Conservation (phyloP, 345 rosid species). For the Raphanus raphanistrum region DNA sequence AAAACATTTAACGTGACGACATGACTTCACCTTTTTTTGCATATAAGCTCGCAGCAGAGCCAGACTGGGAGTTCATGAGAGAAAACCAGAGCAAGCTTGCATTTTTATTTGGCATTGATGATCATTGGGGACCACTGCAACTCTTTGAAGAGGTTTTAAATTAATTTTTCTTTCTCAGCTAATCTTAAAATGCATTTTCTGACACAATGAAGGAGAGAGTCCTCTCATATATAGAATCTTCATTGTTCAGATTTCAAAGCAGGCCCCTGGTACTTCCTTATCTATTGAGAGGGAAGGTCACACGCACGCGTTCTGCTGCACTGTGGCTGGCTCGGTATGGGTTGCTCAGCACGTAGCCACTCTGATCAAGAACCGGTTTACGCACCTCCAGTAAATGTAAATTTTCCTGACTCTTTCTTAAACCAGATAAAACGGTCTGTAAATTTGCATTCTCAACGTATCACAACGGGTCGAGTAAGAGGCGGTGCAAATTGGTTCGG, state of each 20-base stretch:
- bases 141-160: slow-evolving; percentile 66
- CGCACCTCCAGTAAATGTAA: slow-evolving; percentile 13
- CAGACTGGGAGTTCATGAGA: slow-evolving; percentile 78
- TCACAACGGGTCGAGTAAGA: not conserved
- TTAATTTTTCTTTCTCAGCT: not conserved
- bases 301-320: slow-evolving; percentile 70
- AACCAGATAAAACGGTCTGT: slow-evolving; percentile 10
- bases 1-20: not conserved
- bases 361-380: slow-evolving; percentile 48
- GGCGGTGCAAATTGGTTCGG: not conserved
- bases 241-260: slow-evolving; percentile 57
- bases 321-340: slow-evolving; percentile 78
- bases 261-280: slow-evolving; percentile 51
- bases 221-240: slow-evolving; percentile 1
- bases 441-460: slow-evolving; percentile 12
- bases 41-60: slow-evolving; percentile 62
- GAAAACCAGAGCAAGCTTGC: slow-evolving; percentile 55
- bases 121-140: slow-evolving; percentile 85
- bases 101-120: slow-evolving; percentile 71
- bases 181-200: not conserved
- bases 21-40: slow-evolving; percentile 12
- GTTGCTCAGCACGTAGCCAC: slow-evolving; percentile 62
- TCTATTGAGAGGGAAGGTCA: slow-evolving; percentile 83
- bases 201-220: not conserved
- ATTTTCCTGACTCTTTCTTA: not conserved